phyloP scores from a whole-genome alignment of 2,329 filamentous ascomycete genomes.

The Neoascochyta sp. region DNA sequence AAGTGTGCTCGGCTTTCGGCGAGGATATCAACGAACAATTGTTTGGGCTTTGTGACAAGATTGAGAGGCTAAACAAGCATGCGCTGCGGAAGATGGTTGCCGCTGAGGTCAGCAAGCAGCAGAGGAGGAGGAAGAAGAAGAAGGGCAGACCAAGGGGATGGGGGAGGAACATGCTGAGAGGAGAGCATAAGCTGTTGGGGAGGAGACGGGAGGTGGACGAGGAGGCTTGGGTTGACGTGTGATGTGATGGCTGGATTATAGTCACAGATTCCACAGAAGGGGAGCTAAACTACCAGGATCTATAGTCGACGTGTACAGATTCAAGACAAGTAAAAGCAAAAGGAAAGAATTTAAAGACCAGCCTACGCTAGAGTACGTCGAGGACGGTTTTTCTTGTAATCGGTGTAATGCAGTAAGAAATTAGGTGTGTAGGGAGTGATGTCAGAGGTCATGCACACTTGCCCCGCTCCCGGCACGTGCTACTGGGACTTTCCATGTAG shows the following conservation, averaged over 20 bases:
- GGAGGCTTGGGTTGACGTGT: constrained; percentile 1
- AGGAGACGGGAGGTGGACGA: constrained; percentile 1
- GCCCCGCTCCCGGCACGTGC: too few relatives aligned
- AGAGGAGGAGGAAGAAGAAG: constrained; percentile 2
- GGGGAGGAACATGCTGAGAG: background rate
- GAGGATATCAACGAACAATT: background rate
- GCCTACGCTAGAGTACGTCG: too few relatives aligned
- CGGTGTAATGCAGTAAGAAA: too few relatives aligned
- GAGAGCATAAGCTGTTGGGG: constrained; percentile 1
- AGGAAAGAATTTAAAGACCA: too few relatives aligned
- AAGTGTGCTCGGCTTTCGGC: background rate
- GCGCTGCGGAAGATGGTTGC: constrained; percentile 2
- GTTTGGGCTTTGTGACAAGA: constrained; percentile 1
- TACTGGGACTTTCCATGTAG: too few relatives aligned
- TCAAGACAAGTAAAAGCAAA: too few relatives aligned
- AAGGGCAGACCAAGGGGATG: constrained; percentile 1
- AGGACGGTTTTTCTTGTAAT: too few relatives aligned
- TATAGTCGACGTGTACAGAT: constrained; percentile 1
- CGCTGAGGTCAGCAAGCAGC: constrained; percentile 4
- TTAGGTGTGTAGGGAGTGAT: too few relatives aligned
- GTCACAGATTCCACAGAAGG: constrained; percentile 1
- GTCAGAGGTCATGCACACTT: too few relatives aligned
- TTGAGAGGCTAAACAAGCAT: constrained; percentile 1
- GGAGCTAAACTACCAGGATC: background rate
- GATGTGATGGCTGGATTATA: background rate